Evolutionary conservation across 805 yeast genomes (phyloP), one percentile per base, ranked within the genome.

Genomic region (Saccharomycopsis fodiens): DNA sequence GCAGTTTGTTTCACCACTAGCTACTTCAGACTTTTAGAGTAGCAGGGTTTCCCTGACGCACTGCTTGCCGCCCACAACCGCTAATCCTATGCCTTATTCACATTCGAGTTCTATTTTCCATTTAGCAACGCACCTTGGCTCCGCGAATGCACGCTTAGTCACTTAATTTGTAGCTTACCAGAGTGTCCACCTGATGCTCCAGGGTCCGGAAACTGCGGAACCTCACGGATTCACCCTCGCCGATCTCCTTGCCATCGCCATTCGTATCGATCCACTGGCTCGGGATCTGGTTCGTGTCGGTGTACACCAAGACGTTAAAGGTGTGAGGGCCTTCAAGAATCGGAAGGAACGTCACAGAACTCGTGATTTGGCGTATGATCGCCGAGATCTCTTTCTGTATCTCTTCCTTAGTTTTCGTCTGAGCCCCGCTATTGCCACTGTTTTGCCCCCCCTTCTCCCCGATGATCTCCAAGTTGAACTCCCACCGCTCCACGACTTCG

Each of bases 341-440:
- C 0, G 97, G 97, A 35, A 89, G 68, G 58, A 88, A 87, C 0
- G 96, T 78, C 1, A 85, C 85, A 35, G 93, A 80, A 0, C 95
- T 86, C 0, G 95, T 86, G 42, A 89, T 84, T 55, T 89, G 97
- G 44, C 96, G 74, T 34, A 89, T 78, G 4, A 89, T 79, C 0
- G 87, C 77, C 60, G 85, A 91, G n/a, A 88, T 85, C 53, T 87
- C 93, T 42, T 64, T 67, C 53, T 83, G 89, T 2, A 81, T 74
- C 27, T 72, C 74, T 2, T 70, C 76, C 57, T 65, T 20, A 65
- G 52, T 52, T 68, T 71, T 12, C n/a, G 16, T 22, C 5, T 21
- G 15, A 2, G 15, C 19, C 10, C 7, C 39, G 19, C 44, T 47
- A 13, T 46, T 52, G 6, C 39, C 42, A 10, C 41, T 47, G 4